Percentiles rank a stretch among this genome's conserved stretches.
Evolutionary conservation across 2,329 filamentous ascomycete species (phyloP).

Genomic region (Chalaropsis ovoidea): DNA sequence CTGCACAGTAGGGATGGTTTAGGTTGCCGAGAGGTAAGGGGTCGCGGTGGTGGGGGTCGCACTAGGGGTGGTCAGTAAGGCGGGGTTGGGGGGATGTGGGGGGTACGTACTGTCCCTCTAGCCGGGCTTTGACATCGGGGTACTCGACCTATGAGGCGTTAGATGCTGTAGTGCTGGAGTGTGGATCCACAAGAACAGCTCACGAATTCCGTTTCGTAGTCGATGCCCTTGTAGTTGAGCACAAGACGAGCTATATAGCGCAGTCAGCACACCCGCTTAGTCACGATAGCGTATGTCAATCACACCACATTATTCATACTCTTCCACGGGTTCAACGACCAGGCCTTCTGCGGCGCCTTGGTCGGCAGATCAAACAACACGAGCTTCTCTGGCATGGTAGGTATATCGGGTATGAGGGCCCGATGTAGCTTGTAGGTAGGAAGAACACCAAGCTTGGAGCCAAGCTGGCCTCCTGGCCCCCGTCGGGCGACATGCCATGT

Average conservation of each 20-base stretch:
- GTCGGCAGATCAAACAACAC: constrained; percentile 55
- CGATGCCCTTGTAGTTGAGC: constrained; percentile 57
- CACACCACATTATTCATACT: constrained; percentile 35
- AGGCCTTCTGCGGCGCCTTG: constrained; percentile 39
- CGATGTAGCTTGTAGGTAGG: no score
- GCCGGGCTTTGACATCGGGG: constrained; percentile 49
- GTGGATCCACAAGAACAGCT: neutral
- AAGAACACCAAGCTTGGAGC: no score
- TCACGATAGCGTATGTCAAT: neutral
- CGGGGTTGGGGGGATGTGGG: neutral
- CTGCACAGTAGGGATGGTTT: constrained; percentile 50
- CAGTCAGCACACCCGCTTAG: constrained; percentile 16
- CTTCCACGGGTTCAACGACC: constrained; percentile 65
- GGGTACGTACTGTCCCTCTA: constrained; percentile 44
- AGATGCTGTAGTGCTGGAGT: neutral
- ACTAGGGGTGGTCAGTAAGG: constrained; percentile 27
- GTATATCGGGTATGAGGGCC: no score
- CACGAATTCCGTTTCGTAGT: constrained; percentile 58
- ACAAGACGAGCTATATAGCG: constrained; percentile 47
- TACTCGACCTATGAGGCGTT: constrained; percentile 44
- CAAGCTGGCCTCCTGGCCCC: no score
- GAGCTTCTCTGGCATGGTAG: constrained; percentile 33
- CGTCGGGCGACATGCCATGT: no score
- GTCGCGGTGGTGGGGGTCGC: constrained; percentile 35
- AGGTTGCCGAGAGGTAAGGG: constrained; percentile 32